Evolutionary conservation across 2,329 filamentous ascomycete species (phyloP).

Genomic region (Pleochaeta shiraiana): DNA sequence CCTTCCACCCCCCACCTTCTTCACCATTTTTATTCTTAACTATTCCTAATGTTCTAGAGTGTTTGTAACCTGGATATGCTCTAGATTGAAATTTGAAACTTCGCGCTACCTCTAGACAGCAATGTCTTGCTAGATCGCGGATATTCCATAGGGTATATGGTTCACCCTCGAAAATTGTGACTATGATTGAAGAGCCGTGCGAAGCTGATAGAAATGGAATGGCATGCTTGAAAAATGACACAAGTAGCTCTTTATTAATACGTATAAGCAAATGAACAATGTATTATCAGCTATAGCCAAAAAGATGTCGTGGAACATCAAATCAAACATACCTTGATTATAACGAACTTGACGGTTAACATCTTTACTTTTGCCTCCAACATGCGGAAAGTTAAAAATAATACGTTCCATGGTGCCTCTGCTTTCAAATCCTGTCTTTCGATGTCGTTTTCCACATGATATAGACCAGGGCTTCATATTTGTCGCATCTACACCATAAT

Average conservation of each 20-base stretch:
- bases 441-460: background rate
- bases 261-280: background rate
- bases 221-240: slow-evolving; percentile 40
- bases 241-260: slow-evolving; percentile 32
- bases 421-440: slow-evolving; percentile 11
- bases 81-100: slow-evolving; percentile 46
- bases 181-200: slow-evolving; percentile 37
- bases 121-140: slow-evolving; percentile 62
- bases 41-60: slow-evolving; percentile 51
- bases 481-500: slow-evolving; percentile 45
- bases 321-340: slow-evolving; percentile 39
- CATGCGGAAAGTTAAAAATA: slow-evolving; percentile 94
- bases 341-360: slow-evolving; percentile 84
- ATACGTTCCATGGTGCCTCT: slow-evolving; percentile 42
- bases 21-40: slow-evolving; percentile 28
- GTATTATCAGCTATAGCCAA: background rate
- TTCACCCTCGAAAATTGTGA: slow-evolving; percentile 82
- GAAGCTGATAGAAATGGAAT: slow-evolving; percentile 28
- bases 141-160: slow-evolving; percentile 96
- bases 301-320: background rate
- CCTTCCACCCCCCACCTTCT: slow-evolving; percentile 25
- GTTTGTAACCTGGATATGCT: slow-evolving; percentile 51
- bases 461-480: slow-evolving; percentile 29
- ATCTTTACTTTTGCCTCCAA: slow-evolving; percentile 78
- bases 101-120: slow-evolving; percentile 43